phyloP scores from a whole-genome alignment of 139 green algal genomes.

The Pleodorina starrii region DNA sequence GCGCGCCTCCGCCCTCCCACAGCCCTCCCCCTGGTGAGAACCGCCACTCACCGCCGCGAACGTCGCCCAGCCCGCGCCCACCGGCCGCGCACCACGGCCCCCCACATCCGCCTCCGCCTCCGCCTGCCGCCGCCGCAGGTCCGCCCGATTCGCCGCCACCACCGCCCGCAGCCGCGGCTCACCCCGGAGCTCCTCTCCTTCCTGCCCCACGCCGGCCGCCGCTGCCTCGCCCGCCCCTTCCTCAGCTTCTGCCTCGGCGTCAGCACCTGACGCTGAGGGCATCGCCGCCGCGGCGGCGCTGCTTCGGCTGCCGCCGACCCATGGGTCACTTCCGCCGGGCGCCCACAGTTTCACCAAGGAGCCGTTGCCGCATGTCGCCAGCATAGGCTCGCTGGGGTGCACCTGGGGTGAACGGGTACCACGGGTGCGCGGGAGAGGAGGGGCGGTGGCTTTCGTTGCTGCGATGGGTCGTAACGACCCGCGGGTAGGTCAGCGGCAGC shows the following conservation, averaged over 20 bases:
- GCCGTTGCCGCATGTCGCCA: constrained; percentile 66
- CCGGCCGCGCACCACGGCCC: not conserved
- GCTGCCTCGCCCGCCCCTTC: not conserved
- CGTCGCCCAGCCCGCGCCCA: constrained; percentile 8
- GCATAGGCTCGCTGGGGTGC: constrained; percentile 58
- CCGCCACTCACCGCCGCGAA: constrained; percentile 30
- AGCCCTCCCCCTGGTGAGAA: not conserved
- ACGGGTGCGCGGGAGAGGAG: no score
- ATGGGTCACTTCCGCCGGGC: constrained; percentile 21
- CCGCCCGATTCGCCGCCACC: constrained; percentile 4
- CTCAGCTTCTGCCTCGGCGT: not conserved
- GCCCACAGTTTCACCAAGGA: constrained; percentile 69
- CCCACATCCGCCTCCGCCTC: not conserved
- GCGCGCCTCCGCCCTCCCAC: not conserved
- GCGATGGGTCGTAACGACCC: no score
- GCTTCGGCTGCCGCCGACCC: not conserved
- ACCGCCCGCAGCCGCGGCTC: not conserved
- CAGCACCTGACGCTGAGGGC: no score
- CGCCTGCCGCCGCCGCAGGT: constrained; percentile 30
- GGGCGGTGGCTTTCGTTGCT: no score
- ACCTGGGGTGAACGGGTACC: no score
- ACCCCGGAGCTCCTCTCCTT: not conserved
- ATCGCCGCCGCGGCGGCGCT: not conserved
- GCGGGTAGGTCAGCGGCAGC: no score
- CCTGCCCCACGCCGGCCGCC: not conserved